A percentile compares a stretch with the other conserved stretches of the same genome.
These are phyloP conservation scores for Sisymbrium irio DNA, from an alignment of 345 rosid species.

Conservation along the genomic window DNA sequence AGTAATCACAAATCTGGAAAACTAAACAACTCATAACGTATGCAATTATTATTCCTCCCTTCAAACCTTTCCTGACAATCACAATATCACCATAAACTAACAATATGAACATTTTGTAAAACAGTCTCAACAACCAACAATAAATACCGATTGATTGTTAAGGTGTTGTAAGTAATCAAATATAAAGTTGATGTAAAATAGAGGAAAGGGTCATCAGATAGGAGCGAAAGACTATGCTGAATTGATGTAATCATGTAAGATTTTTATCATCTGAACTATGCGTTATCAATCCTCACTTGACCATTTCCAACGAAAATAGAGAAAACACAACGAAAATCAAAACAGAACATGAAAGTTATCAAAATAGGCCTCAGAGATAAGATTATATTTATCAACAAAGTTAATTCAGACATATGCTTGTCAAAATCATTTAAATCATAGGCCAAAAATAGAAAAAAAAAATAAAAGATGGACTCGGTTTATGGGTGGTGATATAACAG, in stretches of 20 bases:
- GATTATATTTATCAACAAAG: constrained; percentile 66
- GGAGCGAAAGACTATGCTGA: constrained; percentile 89
- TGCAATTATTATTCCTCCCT: too few species aligned
- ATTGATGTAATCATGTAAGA: constrained; percentile 45
- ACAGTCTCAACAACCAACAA: constrained; percentile 86
- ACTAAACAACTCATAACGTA: too few species aligned
- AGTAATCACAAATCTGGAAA: too few species aligned
- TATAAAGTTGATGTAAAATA: constrained; percentile 36
- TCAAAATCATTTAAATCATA: constrained; percentile 59
- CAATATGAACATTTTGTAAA: too few species aligned
- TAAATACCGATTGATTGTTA: constrained; percentile 56
- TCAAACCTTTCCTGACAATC: too few species aligned
- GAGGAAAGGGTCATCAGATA: constrained; percentile 76
- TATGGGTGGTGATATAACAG: constrained; percentile 56
- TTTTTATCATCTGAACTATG: constrained; percentile 94
- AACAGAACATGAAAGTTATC: neutral
- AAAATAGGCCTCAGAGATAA: constrained; percentile 71
- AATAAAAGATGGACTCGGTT: neutral
- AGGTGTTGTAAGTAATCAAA: too few species aligned
- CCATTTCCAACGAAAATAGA: constrained; percentile 15
- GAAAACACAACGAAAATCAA: neutral
- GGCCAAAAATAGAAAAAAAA: constrained; percentile 38
- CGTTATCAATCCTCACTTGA: constrained; percentile 67
- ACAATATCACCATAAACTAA: too few species aligned
- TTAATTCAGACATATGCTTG: constrained; percentile 86